These are phyloP conservation scores for Harringtonia aguacate DNA, from an alignment of 2,329 filamentous ascomycete species.

Conservation along the genomic window DNA sequence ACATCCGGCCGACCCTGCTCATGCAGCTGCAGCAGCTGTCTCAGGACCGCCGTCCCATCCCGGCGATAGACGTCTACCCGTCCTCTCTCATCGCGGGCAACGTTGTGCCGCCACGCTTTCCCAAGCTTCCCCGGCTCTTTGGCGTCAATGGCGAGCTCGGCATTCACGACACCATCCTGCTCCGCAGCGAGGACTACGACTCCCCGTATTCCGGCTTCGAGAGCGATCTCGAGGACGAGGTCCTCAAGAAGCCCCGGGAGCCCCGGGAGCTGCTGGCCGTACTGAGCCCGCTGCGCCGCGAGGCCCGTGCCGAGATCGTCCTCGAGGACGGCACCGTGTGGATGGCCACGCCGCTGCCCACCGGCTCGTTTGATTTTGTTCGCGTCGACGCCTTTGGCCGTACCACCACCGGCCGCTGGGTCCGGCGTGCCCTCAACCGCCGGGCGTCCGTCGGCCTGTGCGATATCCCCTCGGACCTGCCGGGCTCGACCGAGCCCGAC, in stretches of 20 bases:
- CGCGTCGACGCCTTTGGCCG: conserved; percentile 46
- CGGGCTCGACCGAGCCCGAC: conserved; percentile 25
- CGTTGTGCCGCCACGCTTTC: conserved; percentile 46
- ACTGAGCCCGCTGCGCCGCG: conserved; percentile 49
- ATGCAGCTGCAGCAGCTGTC: conserved; percentile 63
- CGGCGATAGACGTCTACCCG: conserved; percentile 64
- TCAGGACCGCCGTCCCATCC: conserved; percentile 48
- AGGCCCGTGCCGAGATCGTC: conserved; percentile 53
- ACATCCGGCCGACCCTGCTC: conserved; percentile 56
- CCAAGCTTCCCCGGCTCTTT: conserved; percentile 53
- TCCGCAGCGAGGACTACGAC: conserved; percentile 59
- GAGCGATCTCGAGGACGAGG: conserved; percentile 35
- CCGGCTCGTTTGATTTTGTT: conserved; percentile 57
- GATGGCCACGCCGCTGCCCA: conserved; percentile 39
- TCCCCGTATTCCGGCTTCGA: conserved; percentile 18
- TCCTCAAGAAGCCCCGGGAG: too few relatives aligned
- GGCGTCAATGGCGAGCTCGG: conserved; percentile 51
- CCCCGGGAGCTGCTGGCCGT: conserved; percentile 51
- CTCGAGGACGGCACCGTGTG: conserved; percentile 53
- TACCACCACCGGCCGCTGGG: conserved; percentile 57
- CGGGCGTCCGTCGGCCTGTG: conserved; percentile 13
- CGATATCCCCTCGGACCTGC: conserved; percentile 1
- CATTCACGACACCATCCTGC: conserved; percentile 58
- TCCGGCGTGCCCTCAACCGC: conserved; percentile 29
- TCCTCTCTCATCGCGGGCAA: conserved; percentile 47